These are phyloP conservation scores for Colletotrichum orchidophilum DNA, from an alignment of 2,329 filamentous ascomycete genomes.

Conservation along the genomic window DNA sequence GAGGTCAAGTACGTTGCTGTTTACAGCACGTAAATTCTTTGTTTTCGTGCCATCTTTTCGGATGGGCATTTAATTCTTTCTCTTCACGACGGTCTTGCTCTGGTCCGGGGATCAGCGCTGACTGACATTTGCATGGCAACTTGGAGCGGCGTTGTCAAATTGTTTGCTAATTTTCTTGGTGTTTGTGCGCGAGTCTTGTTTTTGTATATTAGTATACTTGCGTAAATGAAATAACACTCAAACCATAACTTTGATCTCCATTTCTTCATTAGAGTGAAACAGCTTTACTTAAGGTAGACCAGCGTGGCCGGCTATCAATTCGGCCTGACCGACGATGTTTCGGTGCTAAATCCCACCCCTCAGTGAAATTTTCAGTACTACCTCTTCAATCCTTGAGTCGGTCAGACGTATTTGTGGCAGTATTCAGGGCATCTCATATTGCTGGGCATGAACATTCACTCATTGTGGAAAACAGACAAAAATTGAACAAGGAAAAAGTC, in stretches of 20 bases:
- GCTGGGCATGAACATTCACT: background rate
- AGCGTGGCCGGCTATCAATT: no score
- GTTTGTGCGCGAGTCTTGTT: background rate
- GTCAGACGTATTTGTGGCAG: background rate
- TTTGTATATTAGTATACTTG: background rate
- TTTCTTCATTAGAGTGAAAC: background rate
- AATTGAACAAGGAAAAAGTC: constrained; percentile 11
- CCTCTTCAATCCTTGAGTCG: no score
- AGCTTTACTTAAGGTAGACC: background rate
- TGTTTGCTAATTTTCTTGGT: background rate
- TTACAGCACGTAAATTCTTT: constrained; percentile 34
- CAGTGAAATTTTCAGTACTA: no score
- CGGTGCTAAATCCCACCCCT: no score
- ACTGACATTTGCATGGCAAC: background rate
- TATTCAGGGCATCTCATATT: no score
- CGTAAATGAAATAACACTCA: background rate
- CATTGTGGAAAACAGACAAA: background rate
- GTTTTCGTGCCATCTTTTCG: no score
- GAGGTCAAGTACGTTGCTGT: constrained; percentile 52
- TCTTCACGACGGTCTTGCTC: background rate
- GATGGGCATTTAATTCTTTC: background rate
- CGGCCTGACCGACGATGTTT: no score
- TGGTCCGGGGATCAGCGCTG: background rate
- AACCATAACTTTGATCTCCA: background rate
- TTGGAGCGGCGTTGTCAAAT: background rate